phyloP scores from a whole-genome alignment of 805 yeast species.

The Metschnikowia colocasiae region DNA sequence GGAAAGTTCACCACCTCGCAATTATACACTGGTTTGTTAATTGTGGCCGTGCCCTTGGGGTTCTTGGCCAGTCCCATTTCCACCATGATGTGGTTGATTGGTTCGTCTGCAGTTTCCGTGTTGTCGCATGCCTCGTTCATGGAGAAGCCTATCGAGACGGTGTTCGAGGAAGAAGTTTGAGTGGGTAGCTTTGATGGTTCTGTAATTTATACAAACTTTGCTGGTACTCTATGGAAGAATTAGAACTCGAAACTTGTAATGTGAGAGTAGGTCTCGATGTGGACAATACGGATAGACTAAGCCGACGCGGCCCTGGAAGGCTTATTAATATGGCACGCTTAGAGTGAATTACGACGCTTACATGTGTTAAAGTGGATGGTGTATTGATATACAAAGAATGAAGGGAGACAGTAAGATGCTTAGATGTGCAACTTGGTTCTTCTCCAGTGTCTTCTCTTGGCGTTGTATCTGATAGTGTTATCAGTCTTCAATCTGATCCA shows the following conservation, averaged over 20 bases:
- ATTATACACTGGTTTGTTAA: constrained; percentile 75
- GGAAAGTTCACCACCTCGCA: constrained; percentile 72
- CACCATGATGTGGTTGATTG: constrained; percentile 87
- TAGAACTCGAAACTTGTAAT: background rate
- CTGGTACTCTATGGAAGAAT: background rate
- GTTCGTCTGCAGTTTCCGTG: constrained; percentile 75
- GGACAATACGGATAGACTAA: too few species aligned
- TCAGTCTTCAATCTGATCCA: constrained; percentile 98
- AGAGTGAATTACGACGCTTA: background rate
- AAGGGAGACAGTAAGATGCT: constrained; percentile 23
- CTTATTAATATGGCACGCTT: too few species aligned
- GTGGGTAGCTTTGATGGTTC: background rate
- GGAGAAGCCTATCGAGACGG: constrained; percentile 95
- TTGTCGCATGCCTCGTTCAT: constrained; percentile 83
- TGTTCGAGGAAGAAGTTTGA: constrained; percentile 76
- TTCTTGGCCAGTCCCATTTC: constrained; percentile 86
- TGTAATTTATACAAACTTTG: constrained; percentile 2
- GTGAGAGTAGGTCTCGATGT: too few species aligned
- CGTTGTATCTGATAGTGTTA: constrained; percentile 97
- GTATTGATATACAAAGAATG: constrained; percentile 20
- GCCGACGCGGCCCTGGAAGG: too few species aligned
- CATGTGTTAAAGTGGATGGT: constrained; percentile 5
- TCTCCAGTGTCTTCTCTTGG: constrained; percentile 99
- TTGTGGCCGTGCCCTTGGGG: constrained; percentile 76
- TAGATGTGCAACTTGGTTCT: constrained; percentile 98